A percentile compares a stretch with the other conserved stretches of the same genome.
phyloP scores from a whole-genome alignment of 331 rosid genomes.

The Rosa hybrid region DNA sequence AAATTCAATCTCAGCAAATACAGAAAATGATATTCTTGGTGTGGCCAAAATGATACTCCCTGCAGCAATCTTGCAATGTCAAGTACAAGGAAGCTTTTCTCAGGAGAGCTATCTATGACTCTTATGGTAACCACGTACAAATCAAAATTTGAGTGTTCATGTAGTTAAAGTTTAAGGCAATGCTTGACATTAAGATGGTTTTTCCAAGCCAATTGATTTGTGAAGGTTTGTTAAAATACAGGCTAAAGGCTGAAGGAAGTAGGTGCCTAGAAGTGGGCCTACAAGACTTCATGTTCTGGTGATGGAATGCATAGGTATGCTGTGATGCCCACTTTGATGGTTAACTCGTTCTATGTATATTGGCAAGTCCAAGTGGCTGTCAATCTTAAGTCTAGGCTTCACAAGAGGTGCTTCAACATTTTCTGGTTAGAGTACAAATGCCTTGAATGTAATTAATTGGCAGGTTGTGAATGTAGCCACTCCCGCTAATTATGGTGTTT shows the following conservation, averaged over 20 bases:
- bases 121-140: constrained; percentile 53
- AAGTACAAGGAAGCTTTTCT: constrained; percentile 61
- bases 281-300: constrained; percentile 77
- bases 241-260: constrained; percentile 85
- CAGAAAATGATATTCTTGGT: constrained; percentile 70
- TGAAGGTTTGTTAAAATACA: constrained; percentile 32
- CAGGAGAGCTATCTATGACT: constrained; percentile 88
- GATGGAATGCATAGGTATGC: constrained; percentile 89
- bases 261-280: constrained; percentile 71
- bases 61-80: constrained; percentile 57
- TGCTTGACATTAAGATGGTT: background rate
- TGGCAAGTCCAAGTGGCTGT: background rate
- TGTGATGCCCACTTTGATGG: background rate
- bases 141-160: constrained; percentile 1
- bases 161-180: background rate
- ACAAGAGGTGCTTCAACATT: background rate
- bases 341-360: background rate
- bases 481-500: too few relatives aligned
- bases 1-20: constrained; percentile 58
- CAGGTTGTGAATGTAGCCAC: too few relatives aligned
- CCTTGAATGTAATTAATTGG: too few relatives aligned
- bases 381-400: background rate
- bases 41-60: constrained; percentile 66
- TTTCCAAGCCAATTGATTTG: background rate
- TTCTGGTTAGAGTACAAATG: background rate